Evolutionary conservation across 2,329 filamentous ascomycete genomes (phyloP).

Genomic region (Samsoniella hepiali): DNA sequence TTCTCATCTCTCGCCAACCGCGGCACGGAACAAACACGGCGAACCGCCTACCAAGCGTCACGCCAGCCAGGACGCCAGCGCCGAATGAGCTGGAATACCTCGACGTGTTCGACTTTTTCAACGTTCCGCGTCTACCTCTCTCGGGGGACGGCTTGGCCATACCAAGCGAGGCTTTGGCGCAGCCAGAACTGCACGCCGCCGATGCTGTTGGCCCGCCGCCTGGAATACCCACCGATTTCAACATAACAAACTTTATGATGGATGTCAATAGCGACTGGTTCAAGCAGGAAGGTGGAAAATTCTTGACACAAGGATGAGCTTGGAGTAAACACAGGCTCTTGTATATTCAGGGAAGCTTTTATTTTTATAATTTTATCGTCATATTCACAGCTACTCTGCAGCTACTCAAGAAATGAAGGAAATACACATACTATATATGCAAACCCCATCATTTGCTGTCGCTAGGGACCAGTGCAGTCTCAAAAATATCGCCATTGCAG

Average conservation of each 20-base stretch:
- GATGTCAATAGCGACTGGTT: constrained; percentile 73
- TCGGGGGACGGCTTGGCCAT: constrained; percentile 22
- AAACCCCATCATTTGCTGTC: background rate
- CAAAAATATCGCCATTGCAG: constrained; percentile 40
- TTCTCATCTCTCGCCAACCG: constrained; percentile 81
- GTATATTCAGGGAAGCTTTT: background rate
- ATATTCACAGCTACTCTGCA: background rate
- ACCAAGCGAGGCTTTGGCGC: constrained; percentile 22
- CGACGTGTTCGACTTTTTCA: constrained; percentile 94
- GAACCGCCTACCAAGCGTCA: constrained; percentile 50
- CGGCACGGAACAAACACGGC: constrained; percentile 39
- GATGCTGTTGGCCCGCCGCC: constrained; percentile 29
- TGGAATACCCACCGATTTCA: constrained; percentile 57
- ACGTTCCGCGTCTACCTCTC: constrained; percentile 70
- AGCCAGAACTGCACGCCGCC: constrained; percentile 28
- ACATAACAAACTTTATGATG: constrained; percentile 75
- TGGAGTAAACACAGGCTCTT: background rate
- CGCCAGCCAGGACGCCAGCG: constrained; percentile 65
- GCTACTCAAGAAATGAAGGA: background rate
- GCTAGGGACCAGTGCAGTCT: constrained; percentile 22
- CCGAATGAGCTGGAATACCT: constrained; percentile 85
- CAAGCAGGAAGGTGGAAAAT: constrained; percentile 44
- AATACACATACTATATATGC: background rate
- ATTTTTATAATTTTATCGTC: too few relatives aligned
- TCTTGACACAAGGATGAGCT: background rate